Evolutionary conservation across 805 yeast species (phyloP), one percentile per base, ranked within the genome.

Genomic region (Sugiyamaella chiloensis): DNA sequence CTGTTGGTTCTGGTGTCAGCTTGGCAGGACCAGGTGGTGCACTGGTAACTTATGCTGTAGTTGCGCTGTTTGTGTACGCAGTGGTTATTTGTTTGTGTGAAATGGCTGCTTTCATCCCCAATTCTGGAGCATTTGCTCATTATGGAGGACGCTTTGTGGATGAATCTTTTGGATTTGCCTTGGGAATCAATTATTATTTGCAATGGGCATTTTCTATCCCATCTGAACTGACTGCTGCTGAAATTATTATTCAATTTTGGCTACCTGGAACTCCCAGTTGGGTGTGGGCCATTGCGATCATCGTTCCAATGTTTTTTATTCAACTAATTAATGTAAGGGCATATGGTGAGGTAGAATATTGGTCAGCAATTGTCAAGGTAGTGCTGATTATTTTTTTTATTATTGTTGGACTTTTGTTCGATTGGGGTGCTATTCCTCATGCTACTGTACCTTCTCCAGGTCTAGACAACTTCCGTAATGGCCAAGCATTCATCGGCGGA

Each of bases 101-200:
- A 53, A 75, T 76, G 78, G 66, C 78, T 2, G 70, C 78, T 4
- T 69, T 66, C 44, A 65, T 68, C 60, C 84, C 84, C 3, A 71
- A 77, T 43, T 79, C 82, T 19, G 83, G 86, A 57, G 83, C 83
- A 54, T 83, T 86, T n/a, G 74, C 80, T 52, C 77, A 82, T 55
- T 70, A 80, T 56, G 75, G 77, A 45, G 73, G 76, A 45, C 70
- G 86, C 55, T 85, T 83, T 60, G 78, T 79, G 20, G 79, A 78
- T 55, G 75, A 73, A 44, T 74, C 85, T 7, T 65, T 80, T 39
- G 81, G 84, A 1, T 76, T 78, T 61, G 79, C 83, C 68, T 49
- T 79, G 62, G 83, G 84, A 47, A 47, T 62, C 43, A 73, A 71
- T 52, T 73, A 73, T 56, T 72, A 73, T 70, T 61, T 74, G 47